Base-by-base conservation (phyloP, 257 asterid genomes). In the Cynanchum wilfordii region DNA sequence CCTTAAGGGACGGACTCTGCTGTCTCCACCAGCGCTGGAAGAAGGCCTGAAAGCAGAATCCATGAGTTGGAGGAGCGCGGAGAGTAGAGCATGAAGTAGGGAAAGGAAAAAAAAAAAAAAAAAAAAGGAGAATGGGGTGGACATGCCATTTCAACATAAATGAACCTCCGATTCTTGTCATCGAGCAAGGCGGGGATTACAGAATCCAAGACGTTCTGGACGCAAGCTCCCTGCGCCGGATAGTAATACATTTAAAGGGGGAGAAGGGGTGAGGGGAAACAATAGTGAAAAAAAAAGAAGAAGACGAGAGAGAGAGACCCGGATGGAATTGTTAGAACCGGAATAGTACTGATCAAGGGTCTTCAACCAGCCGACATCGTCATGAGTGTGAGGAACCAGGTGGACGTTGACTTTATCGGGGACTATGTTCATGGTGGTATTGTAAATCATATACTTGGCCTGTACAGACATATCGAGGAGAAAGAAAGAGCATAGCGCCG, bases 281-380 rank as follows among this genome's bases (percentile, higher is more conserved):
- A 1, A 40, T 0, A 22, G 50, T 12, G 59, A 6, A 13, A 54
- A 27, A 6, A 13, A 20, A 20, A 42, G 49, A 54, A 45, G 19
- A 13, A 13, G 20, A 15, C 20, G 20, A 47, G 49, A 44, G 10
- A 19, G 44, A 29, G 10, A 19, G 45, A 87, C 94, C 79, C 90
- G 89, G 77, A 89, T 89, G 29, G 96, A 79, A 70, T 87, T 87
- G 85, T 89, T 89, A 47, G 93, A 82, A 40, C 96, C 96, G 68
- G 72, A 85, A 76, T 83, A 89, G 85, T 89, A 89, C 91, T 89
- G 93, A 83, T 89, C 96, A 74, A 89, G 87, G 75, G 96, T 86
- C 81, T 89, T 89, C 77, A 89, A 80, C 96, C 96, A 89, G 51
- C 96, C 96, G 73, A 89, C 96, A 75, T 89, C 96, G 75, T 89